phyloP scores from a whole-genome alignment of 805 yeast genomes.

The Wickerhamomyces strasburgensis region DNA sequence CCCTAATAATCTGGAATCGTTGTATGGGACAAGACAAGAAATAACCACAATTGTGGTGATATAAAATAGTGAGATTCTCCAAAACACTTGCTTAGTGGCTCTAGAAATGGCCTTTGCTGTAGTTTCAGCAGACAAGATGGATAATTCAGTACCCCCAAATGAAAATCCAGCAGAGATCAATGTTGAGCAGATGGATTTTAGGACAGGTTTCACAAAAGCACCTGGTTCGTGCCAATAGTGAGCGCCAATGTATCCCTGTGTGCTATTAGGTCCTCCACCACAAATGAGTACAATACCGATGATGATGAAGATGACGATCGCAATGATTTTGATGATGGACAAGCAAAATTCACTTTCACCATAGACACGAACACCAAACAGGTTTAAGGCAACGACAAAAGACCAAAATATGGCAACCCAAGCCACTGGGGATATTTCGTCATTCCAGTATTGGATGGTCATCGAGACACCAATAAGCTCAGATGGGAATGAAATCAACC shows the following conservation, averaged over 20 bases:
- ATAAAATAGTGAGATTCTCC: slow-evolving; percentile 74
- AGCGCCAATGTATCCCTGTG: slow-evolving; percentile 36
- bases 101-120: slow-evolving; percentile 65
- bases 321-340: slow-evolving; percentile 40
- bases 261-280: slow-evolving; percentile 42
- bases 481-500: slow-evolving; percentile 52
- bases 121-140: slow-evolving; percentile 70
- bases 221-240: slow-evolving; percentile 49
- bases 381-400: slow-evolving; percentile 41
- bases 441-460: slow-evolving; percentile 53
- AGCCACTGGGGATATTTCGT: slow-evolving; percentile 43
- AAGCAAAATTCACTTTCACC: slow-evolving; percentile 51
- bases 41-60: slow-evolving; percentile 50
- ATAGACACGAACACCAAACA: slow-evolving; percentile 48
- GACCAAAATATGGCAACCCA: slow-evolving; percentile 55
- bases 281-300: slow-evolving; percentile 41
- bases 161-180: slow-evolving; percentile 75
- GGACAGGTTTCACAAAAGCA: slow-evolving; percentile 46
- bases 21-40: slow-evolving; percentile 70
- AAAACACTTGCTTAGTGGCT: slow-evolving; percentile 68
- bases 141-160: slow-evolving; percentile 70
- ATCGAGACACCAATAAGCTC: slow-evolving; percentile 59
- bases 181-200: slow-evolving; percentile 69
- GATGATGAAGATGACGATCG: slow-evolving; percentile 45
- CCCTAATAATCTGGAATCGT: slow-evolving; percentile 40